A percentile compares a stretch with the other conserved stretches of the same genome.
These are phyloP conservation scores for Lachnellula hyalina DNA, from an alignment of 2,329 filamentous ascomycete genomes.

Conservation along the genomic window DNA sequence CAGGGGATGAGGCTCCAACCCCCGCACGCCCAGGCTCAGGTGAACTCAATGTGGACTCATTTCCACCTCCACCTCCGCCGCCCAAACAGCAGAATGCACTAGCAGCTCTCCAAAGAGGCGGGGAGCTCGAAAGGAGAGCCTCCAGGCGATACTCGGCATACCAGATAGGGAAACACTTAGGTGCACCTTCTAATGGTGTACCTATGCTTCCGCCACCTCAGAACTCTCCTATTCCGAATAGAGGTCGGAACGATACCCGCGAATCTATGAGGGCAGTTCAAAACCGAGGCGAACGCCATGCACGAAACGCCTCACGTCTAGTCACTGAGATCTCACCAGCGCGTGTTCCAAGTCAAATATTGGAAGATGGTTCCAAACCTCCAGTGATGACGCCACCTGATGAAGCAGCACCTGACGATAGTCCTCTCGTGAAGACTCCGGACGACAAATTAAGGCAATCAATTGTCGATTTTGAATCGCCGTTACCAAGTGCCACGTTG, in stretches of 20 bases:
- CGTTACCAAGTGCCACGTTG: conserved; percentile 49
- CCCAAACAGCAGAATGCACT: conserved; percentile 85
- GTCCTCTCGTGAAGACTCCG: conserved; percentile 44
- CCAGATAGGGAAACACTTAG: conserved; percentile 91
- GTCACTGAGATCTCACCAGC: conserved; percentile 57
- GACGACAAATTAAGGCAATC: conserved; percentile 51
- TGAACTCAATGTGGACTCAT: conserved; percentile 50
- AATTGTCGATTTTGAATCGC: conserved; percentile 18
- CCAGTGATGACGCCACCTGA: conserved; percentile 33
- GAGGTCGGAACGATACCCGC: conserved; percentile 68
- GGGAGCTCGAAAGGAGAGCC: conserved; percentile 85
- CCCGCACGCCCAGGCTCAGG: conserved; percentile 40
- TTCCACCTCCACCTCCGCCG: conserved; percentile 72
- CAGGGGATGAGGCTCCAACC: conserved; percentile 51
- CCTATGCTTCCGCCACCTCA: conserved; percentile 82
- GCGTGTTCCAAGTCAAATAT: conserved; percentile 54
- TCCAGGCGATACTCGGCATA: conserved; percentile 94
- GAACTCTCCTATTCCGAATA: conserved; percentile 76
- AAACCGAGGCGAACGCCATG: conserved; percentile 51
- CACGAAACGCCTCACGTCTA: conserved; percentile 39
- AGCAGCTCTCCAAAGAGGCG: conserved; percentile 83
- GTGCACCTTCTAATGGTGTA: conserved; percentile 72
- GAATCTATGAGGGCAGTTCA: conserved; percentile 77
- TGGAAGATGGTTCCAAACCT: conserved; percentile 42
- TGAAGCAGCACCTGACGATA: conserved; percentile 31